Evolutionary conservation across 2,329 filamentous ascomycete genomes (phyloP).

Genomic region (Dactylellina parvicollis): DNA sequence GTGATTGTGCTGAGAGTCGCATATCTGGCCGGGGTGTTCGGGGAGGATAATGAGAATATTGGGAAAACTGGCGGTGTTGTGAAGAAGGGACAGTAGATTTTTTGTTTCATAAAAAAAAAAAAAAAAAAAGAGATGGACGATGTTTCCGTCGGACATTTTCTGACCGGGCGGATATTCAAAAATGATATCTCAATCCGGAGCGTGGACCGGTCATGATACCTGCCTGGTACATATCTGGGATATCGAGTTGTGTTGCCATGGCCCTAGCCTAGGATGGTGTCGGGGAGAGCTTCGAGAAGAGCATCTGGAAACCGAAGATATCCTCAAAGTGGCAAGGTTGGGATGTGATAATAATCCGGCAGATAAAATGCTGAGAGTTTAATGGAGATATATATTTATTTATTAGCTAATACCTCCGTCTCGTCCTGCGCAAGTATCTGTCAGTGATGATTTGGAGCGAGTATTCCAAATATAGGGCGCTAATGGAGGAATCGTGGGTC

Average conservation of each 20-base stretch:
- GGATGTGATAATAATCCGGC: neutral
- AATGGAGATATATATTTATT: slow-evolving; percentile 3
- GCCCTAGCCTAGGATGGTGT: neutral
- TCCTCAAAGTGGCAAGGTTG: neutral
- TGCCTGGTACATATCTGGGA: too few species aligned
- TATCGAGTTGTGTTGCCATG: neutral
- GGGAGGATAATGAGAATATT: slow-evolving; percentile 19
- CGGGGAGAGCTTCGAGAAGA: neutral
- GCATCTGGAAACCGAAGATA: neutral
- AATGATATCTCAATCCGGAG: too few species aligned
- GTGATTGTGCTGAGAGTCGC: slow-evolving; percentile 57
- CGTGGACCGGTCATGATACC: too few species aligned
- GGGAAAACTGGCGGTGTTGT: neutral
- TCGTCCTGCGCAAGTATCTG: slow-evolving; percentile 8
- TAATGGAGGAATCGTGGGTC: slow-evolving; percentile 30
- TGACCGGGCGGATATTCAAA: too few species aligned
- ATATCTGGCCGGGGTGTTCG: slow-evolving; percentile 33
- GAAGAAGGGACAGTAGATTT: slow-evolving; percentile 27
- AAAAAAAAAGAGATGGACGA: too few species aligned
- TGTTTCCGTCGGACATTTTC: too few species aligned
- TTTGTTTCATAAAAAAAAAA: neutral
- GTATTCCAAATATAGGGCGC: slow-evolving; percentile 52
- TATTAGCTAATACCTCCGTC: slow-evolving; percentile 16
- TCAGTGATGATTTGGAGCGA: neutral
- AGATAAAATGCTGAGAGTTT: slow-evolving; percentile 3